Evolutionary conservation across 371 early-diverging fungal species (phyloP).

Genomic region (Mortierella sp.): DNA sequence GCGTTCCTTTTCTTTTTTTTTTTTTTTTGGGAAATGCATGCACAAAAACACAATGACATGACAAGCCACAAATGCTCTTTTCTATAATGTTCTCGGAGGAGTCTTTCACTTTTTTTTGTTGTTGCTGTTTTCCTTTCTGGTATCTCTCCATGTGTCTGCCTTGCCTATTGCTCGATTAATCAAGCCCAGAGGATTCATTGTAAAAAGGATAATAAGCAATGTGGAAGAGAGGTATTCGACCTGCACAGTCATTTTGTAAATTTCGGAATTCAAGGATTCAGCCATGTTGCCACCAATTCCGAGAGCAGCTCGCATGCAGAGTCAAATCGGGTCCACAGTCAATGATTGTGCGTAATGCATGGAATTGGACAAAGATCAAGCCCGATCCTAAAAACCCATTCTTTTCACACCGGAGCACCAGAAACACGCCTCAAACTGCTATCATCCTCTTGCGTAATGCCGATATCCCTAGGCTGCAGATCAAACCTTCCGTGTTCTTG

Average conservation of each 20-base stretch:
- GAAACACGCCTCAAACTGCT: constrained; percentile 45
- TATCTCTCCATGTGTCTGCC: not conserved
- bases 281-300: constrained; percentile 33
- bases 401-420: constrained; percentile 46
- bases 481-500: constrained; percentile 46
- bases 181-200: not conserved
- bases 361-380: constrained; percentile 57
- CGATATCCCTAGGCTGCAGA: constrained; percentile 52
- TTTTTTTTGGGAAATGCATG: not conserved
- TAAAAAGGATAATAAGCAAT: constrained; percentile 5
- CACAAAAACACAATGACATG: not conserved
- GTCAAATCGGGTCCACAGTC: constrained; percentile 1
- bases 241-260: constrained; percentile 15
- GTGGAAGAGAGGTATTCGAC: constrained; percentile 51
- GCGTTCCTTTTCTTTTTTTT: not conserved
- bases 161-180: not conserved
- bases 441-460: constrained; percentile 50
- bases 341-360: constrained; percentile 30
- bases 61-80: constrained; percentile 10
- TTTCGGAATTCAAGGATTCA: constrained; percentile 26
- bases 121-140: not conserved
- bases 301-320: constrained; percentile 10
- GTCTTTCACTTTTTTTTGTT: not conserved
- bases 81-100: not conserved
- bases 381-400: constrained; percentile 54